phyloP scores from a whole-genome alignment of 139 green algal genomes.

The Tetradesmus obliquus region DNA sequence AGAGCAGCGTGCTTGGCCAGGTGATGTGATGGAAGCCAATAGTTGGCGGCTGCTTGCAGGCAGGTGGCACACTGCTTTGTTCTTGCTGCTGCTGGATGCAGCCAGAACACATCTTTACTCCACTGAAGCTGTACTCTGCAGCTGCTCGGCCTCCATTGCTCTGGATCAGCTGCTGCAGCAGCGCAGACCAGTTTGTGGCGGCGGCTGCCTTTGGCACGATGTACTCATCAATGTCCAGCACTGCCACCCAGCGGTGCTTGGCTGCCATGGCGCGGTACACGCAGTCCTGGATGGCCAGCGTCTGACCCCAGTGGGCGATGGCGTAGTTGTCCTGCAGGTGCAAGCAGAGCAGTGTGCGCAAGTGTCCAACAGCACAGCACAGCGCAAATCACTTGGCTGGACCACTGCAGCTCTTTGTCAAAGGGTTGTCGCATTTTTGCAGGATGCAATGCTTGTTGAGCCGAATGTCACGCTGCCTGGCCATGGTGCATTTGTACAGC shows the following conservation, averaged over 20 bases:
- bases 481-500: too few species aligned
- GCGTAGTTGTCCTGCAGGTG: neutral
- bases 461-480: too few species aligned
- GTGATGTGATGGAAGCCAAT: neutral
- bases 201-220: neutral
- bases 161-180: neutral
- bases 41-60: neutral
- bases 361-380: too few species aligned
- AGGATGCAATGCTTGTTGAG: too few species aligned
- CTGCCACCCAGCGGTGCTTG: conserved; percentile 24
- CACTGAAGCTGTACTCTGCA: neutral
- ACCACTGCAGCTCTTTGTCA: too few species aligned
- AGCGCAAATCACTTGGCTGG: too few species aligned
- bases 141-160: neutral
- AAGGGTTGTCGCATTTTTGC: too few species aligned
- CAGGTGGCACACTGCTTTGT: neutral
- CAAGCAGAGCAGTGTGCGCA: too few species aligned
- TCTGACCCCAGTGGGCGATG: conserved; percentile 3
- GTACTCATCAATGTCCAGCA: conserved; percentile 19
- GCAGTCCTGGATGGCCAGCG: conserved; percentile 29
- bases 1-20: neutral
- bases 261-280: conserved; percentile 13
- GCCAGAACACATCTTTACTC: neutral
- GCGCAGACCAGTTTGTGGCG: neutral
- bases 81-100: neutral